A percentile compares a stretch with the other conserved stretches of the same genome.
phyloP scores from a whole-genome alignment of 2,329 filamentous ascomycete genomes.

The Trichoderma polysporum region DNA sequence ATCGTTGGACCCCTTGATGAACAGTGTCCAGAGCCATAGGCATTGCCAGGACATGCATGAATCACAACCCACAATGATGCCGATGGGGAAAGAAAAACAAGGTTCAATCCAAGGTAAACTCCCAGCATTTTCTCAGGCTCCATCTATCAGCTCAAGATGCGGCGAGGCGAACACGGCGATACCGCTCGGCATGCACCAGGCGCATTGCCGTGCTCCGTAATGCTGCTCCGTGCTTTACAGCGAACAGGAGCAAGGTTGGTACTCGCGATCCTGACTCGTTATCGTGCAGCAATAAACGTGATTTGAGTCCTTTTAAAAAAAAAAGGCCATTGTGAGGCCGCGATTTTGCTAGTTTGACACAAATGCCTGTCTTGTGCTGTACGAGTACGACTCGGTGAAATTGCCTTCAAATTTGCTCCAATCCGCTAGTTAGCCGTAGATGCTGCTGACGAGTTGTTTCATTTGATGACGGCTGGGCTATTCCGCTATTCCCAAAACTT shows the following conservation, averaged over 20 bases:
- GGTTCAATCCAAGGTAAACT: not conserved
- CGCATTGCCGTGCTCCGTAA: slow-evolving; percentile 11
- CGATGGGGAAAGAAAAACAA: not conserved
- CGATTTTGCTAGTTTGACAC: not conserved
- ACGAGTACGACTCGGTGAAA: slow-evolving; percentile 15
- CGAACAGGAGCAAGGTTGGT: not conserved
- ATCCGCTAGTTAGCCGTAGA: not conserved
- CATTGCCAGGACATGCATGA: not conserved
- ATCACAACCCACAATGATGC: not conserved
- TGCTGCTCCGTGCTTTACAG: not conserved
- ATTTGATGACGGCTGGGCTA: slow-evolving; percentile 4
- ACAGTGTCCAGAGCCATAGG: not conserved
- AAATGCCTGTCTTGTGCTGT: not conserved
- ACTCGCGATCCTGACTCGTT: not conserved
- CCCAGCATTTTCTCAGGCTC: slow-evolving; percentile 7
- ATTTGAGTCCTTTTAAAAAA: not conserved
- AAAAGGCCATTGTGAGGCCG: not conserved
- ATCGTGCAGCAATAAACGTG: not conserved
- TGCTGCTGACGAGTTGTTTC: slow-evolving; percentile 3
- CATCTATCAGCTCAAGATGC: slow-evolving; percentile 21
- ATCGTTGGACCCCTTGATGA: not conserved
- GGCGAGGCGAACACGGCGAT: slow-evolving; percentile 17
- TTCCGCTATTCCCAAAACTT: slow-evolving; percentile 10
- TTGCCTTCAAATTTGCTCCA: slow-evolving; percentile 3
- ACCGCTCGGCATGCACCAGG: slow-evolving; percentile 5